phyloP scores from a whole-genome alignment of 106 monocot genomes.

The Iris macrosiphon region DNA sequence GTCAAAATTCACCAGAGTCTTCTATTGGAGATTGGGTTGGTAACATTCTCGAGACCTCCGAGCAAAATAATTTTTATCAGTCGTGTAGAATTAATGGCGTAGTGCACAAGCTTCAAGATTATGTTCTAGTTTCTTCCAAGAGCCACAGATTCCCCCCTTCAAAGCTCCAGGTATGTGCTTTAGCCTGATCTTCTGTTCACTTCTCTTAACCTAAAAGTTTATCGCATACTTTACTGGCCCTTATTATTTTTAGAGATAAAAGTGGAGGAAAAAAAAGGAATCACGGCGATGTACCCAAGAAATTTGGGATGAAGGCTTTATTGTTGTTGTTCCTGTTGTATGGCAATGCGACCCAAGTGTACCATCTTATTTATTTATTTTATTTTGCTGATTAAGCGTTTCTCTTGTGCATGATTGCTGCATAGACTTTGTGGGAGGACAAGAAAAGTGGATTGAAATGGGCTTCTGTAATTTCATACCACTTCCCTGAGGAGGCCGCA shows the following conservation, averaged over 20 bases:
- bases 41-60: conserved; percentile 22
- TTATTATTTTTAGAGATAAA: too few relatives aligned
- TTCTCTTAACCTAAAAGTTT: too few relatives aligned
- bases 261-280: too few relatives aligned
- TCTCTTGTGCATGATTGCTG: background rate
- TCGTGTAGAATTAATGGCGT: conserved; percentile 43
- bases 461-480: conserved; percentile 39
- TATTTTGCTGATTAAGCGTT: background rate
- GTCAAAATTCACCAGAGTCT: too few relatives aligned
- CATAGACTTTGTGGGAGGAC: conserved; percentile 60
- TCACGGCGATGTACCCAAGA: background rate
- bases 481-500: conserved; percentile 29
- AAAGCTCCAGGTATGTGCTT: conserved; percentile 39
- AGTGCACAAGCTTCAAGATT: conserved; percentile 44
- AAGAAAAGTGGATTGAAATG: conserved; percentile 23
- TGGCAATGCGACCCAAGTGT: too few relatives aligned
- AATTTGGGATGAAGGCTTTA: too few relatives aligned
- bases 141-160: conserved; percentile 21
- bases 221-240: background rate
- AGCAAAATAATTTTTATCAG: conserved; percentile 37
- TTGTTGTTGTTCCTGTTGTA: background rate
- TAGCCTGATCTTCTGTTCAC: background rate
- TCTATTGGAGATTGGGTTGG: conserved; percentile 38
- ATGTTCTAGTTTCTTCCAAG: conserved; percentile 27
- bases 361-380: background rate